A percentile compares a stretch with the other conserved stretches of the same genome.
These are phyloP conservation scores for Gamarada debralockiae DNA, from an alignment of 495 filamentous ascomycete species.

Conservation along the genomic window DNA sequence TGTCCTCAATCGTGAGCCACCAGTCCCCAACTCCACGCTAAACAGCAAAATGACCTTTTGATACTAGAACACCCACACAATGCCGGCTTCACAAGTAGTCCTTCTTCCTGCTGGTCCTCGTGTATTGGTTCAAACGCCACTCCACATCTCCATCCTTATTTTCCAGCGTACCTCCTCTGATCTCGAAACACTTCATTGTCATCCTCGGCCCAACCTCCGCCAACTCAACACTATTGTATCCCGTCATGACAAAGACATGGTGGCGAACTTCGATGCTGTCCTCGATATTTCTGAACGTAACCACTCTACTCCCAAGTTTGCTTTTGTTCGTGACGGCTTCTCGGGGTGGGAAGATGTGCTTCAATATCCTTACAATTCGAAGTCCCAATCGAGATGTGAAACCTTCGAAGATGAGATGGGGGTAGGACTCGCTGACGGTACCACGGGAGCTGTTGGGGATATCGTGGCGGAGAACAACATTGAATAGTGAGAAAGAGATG, in stretches of 20 bases:
- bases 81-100: conserved; percentile 70
- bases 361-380: conserved; percentile 83
- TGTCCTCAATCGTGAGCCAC: conserved; percentile 12
- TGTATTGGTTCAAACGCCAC: conserved; percentile 94
- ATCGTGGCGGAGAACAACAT: conserved; percentile 90
- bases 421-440: conserved; percentile 91
- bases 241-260: conserved; percentile 79
- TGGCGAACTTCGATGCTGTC: conserved; percentile 87
- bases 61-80: neutral
- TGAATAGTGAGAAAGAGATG: conserved; percentile 85
- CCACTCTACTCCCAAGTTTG: conserved; percentile 82
- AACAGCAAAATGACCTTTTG: conserved; percentile 10
- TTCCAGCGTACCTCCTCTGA: conserved; percentile 87
- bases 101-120: conserved; percentile 87
- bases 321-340: conserved; percentile 59
- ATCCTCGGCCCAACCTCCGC: conserved; percentile 94
- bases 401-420: conserved; percentile 92
- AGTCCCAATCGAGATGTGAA: conserved; percentile 81
- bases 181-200: conserved; percentile 95
- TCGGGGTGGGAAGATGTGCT: conserved; percentile 91
- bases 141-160: conserved; percentile 96
- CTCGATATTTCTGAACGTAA: conserved; percentile 93
- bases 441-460: conserved; percentile 84
- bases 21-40: conserved; percentile 26
- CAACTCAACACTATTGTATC: conserved; percentile 84